Base-by-base conservation (phyloP, 2,329 filamentous ascomycete species). In the Rhexocercosporidium sp. region DNA sequence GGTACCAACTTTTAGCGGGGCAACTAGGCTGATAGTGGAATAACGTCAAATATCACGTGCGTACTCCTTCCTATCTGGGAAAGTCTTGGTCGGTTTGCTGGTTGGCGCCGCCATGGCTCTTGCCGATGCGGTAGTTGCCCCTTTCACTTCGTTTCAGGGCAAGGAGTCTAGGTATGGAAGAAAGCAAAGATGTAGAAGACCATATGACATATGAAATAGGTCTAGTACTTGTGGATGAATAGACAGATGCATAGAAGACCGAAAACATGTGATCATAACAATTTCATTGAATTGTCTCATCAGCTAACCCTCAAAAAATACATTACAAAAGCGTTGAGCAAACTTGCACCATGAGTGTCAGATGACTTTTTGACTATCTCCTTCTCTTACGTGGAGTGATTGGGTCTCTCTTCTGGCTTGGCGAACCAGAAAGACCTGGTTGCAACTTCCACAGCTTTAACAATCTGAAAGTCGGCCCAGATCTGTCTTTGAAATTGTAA, bases 401-500 rank as follows among this genome's bases (percentile, higher is more conserved):
- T 59, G 20, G 20, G 34, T 59, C 56, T 41, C 34, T 59, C 8
- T 22, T 59, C 27, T 59, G 20, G 34, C 56, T 59, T 59, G 34
- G 56, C 34, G 20, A 59, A 53, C 46, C 20, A 62, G n/a, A 62
- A 62, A 62, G 39, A 62, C 60, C 14, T 44, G 46, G 31, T 62
- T 62, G 60, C 22, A 62, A 47, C 29, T 53, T 62, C 20, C 46
- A 62, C 18, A 62, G 46, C 46, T 62, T 62, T 37, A 62, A 16
- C 20, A 62, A 41, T 62, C 29, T 62, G 20, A 62, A 62, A 18
- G 59, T 62, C 29, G 46, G 46, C 9, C 59, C 46, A 31, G 59
- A 62, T 53, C 29, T 62, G 12, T 62, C 7, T 7, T 62, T 53
- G 59, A 62, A 62, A 62, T 31, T 62, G 29, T 51, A 62, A 62